Base-by-base conservation (phyloP, 371 early-diverging fungal species). In the Lichtheimia corymbifera region DNA sequence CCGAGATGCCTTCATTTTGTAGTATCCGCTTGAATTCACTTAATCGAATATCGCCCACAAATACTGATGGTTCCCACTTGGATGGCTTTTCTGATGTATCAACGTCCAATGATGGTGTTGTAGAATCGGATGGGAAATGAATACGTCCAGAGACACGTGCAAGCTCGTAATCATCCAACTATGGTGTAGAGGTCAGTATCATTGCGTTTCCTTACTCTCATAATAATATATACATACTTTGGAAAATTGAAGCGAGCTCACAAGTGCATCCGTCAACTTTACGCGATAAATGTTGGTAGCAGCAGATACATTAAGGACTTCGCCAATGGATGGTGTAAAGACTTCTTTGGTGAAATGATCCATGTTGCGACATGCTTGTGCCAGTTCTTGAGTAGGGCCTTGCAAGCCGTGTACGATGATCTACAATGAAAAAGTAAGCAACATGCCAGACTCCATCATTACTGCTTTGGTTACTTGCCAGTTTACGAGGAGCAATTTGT, bases 21-120 rank as follows among this genome's bases (percentile, higher is more conserved):
- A 96, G 73, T 14, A 88, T 64, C 14, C 85, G 73, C 50, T 88
- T 86, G 62, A 97, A 88, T 69, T 93, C 90, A 42, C 93, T 89
- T 58, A 97, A 79, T 45, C 86, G 85, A 20, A 94, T 72, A 70
- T 96, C 94, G 13, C 97, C 97, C 4, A 96, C 90, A 59, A 93
- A 80, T 7, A 92, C 86, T 1, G 95, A 85, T 25, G 83, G 82
- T 22, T 87, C 90, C 59, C 75, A 82, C 28, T 58, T 63, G 25
- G 61, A 27, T 6, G 67, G 50, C 17, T 63, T 50, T 6, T 85
- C 86, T 0, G 73, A 55, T 2, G 82, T 74, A 9, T 88, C 80
- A 22, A 91, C 74, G 55, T 93, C 96, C 20, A 97, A 72, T 5
- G 89, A 84, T 1, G 97, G 94, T 1, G 90, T 81, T 14, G 85